Evolutionary conservation across 2,329 filamentous ascomycete genomes (phyloP).

Genomic region (Aciculosporium take): DNA sequence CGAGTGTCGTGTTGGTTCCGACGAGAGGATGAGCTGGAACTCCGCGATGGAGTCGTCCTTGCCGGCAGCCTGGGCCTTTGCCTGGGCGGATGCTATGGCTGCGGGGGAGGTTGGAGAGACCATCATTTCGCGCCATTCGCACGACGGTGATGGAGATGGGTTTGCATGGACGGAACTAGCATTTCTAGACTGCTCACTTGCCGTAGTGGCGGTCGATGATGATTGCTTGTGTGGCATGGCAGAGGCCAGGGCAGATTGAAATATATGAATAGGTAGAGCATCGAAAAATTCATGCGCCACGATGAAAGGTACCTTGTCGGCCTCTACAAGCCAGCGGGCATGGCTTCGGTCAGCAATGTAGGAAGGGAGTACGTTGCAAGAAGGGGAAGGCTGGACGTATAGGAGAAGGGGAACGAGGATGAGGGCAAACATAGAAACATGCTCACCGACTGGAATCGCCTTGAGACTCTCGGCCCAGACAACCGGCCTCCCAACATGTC

Average conservation of each 20-base stretch:
- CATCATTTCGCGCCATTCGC: conserved; percentile 72
- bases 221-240: conserved; percentile 6
- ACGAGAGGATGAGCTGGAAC: conserved; percentile 73
- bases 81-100: conserved; percentile 37
- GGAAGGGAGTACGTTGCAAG: not conserved
- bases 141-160: not conserved
- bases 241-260: conserved; percentile 52
- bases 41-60: conserved; percentile 50
- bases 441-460: conserved; percentile 56
- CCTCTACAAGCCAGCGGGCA: conserved; percentile 26
- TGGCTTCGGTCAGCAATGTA: not conserved
- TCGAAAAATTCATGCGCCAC: conserved; percentile 98
- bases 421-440: not conserved
- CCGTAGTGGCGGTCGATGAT: conserved; percentile 12
- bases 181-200: not conserved
- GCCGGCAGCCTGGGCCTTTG: conserved; percentile 32
- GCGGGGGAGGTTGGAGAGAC: conserved; percentile 52
- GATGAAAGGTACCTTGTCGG: conserved; percentile 72
- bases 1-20: conserved; percentile 64
- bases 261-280: conserved; percentile 88
- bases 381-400: no score
- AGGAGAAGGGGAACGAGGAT: not conserved
- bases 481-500: conserved; percentile 59
- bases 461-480: conserved; percentile 85
- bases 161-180: not conserved